Percentiles rank a stretch among this genome's conserved stretches.
Conservation (phyloP, 2,329 filamentous ascomycete species). For the Phialophora tarda region DNA sequence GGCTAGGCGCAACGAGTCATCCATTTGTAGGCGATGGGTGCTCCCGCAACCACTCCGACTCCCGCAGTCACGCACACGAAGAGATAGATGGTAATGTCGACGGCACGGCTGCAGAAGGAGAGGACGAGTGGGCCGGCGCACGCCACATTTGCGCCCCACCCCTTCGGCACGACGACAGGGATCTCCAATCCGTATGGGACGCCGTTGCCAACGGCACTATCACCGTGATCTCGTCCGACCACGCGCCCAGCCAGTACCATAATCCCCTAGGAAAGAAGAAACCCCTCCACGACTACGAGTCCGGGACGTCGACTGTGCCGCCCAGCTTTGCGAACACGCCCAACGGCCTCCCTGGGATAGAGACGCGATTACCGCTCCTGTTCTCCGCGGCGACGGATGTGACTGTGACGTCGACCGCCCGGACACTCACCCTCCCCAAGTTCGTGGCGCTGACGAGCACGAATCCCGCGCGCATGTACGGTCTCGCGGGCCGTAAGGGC, state of each 20-base stretch:
- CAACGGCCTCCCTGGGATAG: constrained; percentile 52
- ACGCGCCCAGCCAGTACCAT: constrained; percentile 50
- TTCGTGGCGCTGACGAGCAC: constrained; percentile 54
- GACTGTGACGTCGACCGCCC: background rate
- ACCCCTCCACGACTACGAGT: constrained; percentile 28
- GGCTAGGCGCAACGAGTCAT: constrained; percentile 45
- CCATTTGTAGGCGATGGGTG: constrained; percentile 43
- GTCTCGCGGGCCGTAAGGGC: constrained; percentile 49
- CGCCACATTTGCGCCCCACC: constrained; percentile 62
- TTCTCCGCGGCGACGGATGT: constrained; percentile 43
- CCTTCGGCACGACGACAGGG: constrained; percentile 53
- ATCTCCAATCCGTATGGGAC: constrained; percentile 59
- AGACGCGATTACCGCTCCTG: constrained; percentile 50
- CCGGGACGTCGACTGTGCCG: constrained; percentile 24
- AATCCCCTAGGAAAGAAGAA: constrained; percentile 48
- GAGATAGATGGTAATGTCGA: background rate
- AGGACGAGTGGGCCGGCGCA: constrained; percentile 53
- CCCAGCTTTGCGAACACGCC: constrained; percentile 50
- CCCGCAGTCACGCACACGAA: constrained; percentile 37
- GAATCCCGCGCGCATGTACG: constrained; percentile 54
- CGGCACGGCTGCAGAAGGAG: constrained; percentile 19
- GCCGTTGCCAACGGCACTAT: constrained; percentile 61
- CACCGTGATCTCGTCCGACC: constrained; percentile 60
- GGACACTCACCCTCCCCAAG: constrained; percentile 44
- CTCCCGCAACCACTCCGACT: constrained; percentile 41